Evolutionary conservation across 2,329 filamentous ascomycete genomes (phyloP).

Genomic region (Scolecobasidium constrictum): DNA sequence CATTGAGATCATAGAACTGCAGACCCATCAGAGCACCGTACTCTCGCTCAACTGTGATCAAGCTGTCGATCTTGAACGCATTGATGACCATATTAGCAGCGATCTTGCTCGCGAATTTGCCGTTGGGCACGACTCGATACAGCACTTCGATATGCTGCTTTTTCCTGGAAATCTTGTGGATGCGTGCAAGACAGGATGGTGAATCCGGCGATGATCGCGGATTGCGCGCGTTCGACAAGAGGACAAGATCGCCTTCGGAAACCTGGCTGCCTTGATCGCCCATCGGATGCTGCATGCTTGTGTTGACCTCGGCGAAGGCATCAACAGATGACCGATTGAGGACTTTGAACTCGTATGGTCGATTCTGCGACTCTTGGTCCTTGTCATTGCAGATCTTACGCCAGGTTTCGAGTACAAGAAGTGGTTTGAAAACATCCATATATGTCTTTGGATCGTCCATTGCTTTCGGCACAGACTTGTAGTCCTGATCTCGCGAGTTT

Average conservation of each 20-base stretch:
- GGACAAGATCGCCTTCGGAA: constrained; percentile 76
- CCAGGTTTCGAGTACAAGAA: constrained; percentile 91
- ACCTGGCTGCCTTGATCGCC: constrained; percentile 58
- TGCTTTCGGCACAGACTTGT: constrained; percentile 63
- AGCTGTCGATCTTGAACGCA: constrained; percentile 77
- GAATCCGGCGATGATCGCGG: constrained; percentile 56
- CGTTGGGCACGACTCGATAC: constrained; percentile 65
- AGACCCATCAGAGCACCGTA: constrained; percentile 84
- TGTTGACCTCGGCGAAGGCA: constrained; percentile 84
- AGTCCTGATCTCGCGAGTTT: constrained; percentile 54
- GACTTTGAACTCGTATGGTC: constrained; percentile 78
- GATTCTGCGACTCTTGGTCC: constrained; percentile 67
- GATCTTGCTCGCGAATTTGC: constrained; percentile 53
- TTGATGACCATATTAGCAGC: constrained; percentile 59
- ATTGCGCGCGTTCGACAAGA: constrained; percentile 64
- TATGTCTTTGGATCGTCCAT: constrained; percentile 72
- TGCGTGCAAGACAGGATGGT: constrained; percentile 76
- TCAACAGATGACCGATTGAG: constrained; percentile 83
- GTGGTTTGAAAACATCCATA: constrained; percentile 78
- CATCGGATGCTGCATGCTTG: constrained; percentile 59
- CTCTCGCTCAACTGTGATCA: constrained; percentile 91
- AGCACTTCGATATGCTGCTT: constrained; percentile 73
- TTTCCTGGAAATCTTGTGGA: constrained; percentile 71
- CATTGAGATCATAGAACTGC: constrained; percentile 91
- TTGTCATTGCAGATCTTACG: constrained; percentile 83